Evolutionary conservation across 305 asterid genomes (phyloP), one percentile per base, ranked within the genome.

Genomic region (Fraxinus greggii): DNA sequence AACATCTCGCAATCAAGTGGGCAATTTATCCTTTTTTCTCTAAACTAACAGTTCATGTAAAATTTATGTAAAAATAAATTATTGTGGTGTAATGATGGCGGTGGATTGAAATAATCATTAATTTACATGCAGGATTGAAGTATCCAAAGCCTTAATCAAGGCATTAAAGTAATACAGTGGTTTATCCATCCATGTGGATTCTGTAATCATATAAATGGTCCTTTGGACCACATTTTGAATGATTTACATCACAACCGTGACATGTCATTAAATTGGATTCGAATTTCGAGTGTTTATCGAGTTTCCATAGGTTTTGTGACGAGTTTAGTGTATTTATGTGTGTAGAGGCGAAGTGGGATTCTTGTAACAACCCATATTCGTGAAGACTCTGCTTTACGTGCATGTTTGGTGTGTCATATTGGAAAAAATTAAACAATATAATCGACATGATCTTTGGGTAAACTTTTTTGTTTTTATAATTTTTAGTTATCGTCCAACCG

Each of bases 81-180:
- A 29, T 54, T 15, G 69, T 63, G 67, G 24, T 38, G 79, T 19
- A 82, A 77, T 80, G 83, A 84, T 74, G 78, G 51, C 26, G 72
- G 83, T 80, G 31, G 86, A 77, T 87, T 82, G 23, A 69, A 59
- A 42, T 56, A 76, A 78, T 80, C 35, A 78, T 82, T 45, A 84
- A 82, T 26, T 51, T 78, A 80, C 51, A 72, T 35, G 8, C 19
- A 51, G 79, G 45, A 75, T 48, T 79, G 76, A 79, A 79, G 89
- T 56, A 81, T 86, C 87, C 80, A 33, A 84, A 80, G 87, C 42
- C 54, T 19, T 48, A 69, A 75, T 67, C 17, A 33, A 70, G 75
- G 35, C 75, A 15, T 32, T 67, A 10, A 67, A 67, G 21, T 28
- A 33, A 65, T 24, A 65, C 73, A 10, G 73, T 24, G 33, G 75